These are phyloP conservation scores for Lepidium africanum DNA, from an alignment of 345 rosid species.

Conservation along the genomic window DNA sequence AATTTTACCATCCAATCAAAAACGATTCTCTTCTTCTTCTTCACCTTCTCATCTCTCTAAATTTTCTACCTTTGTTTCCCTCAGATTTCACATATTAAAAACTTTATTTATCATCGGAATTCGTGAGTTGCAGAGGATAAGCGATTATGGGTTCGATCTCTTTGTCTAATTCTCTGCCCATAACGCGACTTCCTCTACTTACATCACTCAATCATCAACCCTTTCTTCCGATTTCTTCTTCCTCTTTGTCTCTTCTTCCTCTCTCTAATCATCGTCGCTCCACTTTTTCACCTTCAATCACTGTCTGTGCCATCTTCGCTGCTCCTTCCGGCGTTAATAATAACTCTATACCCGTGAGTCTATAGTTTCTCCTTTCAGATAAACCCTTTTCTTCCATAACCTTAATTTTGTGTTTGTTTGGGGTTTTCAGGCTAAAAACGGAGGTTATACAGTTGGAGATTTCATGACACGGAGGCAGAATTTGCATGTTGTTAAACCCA, in stretches of 20 bases:
- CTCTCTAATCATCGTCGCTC: constrained; percentile 24
- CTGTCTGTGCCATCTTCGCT: constrained; percentile 19
- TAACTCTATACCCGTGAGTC: constrained; percentile 47
- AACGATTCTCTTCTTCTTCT: neutral
- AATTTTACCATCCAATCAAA: constrained; percentile 25
- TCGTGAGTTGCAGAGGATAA: constrained; percentile 21
- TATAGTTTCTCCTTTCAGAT: neutral
- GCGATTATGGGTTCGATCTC: constrained; percentile 29
- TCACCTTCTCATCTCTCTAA: neutral
- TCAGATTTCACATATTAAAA: neutral
- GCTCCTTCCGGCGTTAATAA: constrained; percentile 31
- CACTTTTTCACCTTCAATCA: neutral
- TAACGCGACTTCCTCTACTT: constrained; percentile 23
- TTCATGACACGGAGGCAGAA: constrained; percentile 72
- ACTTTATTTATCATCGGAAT: constrained; percentile 7
- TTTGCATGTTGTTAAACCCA: constrained; percentile 60
- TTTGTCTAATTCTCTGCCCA: constrained; percentile 28
- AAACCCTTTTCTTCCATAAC: neutral
- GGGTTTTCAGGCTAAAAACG: constrained; percentile 43
- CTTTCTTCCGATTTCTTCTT: neutral
- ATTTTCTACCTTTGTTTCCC: neutral
- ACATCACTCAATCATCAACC: constrained; percentile 13
- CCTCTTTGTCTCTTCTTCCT: constrained; percentile 15
- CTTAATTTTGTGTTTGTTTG: neutral
- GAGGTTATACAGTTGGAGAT: constrained; percentile 73